Evolutionary conservation across 768 basidiomycete genomes (phyloP).

Genomic region (Lentinula raphanica): DNA sequence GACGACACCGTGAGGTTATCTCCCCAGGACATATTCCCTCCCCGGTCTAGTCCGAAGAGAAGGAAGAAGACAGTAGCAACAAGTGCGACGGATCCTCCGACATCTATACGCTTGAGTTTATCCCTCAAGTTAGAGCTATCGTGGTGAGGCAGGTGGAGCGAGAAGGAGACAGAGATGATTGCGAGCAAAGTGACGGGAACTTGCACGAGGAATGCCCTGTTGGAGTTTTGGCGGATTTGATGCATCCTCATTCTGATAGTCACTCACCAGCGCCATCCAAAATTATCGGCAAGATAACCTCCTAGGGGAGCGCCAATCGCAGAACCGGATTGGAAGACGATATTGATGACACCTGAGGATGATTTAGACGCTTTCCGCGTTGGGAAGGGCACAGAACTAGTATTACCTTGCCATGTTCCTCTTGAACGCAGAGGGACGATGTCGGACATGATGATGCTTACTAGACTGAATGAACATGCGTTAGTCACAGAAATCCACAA

Average conservation of each 20-base stretch:
- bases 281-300: conserved; percentile 31
- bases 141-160: conserved; percentile 26
- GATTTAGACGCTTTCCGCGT: neutral
- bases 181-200: conserved; percentile 30
- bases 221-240: neutral
- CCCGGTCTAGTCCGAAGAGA: conserved; percentile 30
- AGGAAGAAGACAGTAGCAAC: conserved; percentile 26
- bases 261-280: conserved; percentile 35
- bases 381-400: neutral
- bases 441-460: conserved; percentile 11
- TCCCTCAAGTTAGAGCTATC: conserved; percentile 11
- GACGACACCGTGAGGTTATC: conserved; percentile 2
- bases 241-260: neutral
- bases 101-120: conserved; percentile 35
- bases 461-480: neutral
- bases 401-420: conserved; percentile 33
- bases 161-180: conserved; percentile 24
- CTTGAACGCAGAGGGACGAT: conserved; percentile 30
- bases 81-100: conserved; percentile 28
- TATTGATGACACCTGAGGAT: neutral
- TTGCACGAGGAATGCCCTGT: conserved; percentile 30
- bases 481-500: neutral
- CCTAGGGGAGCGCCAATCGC: conserved; percentile 34
- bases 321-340: neutral
- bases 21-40: conserved; percentile 13